Base-by-base conservation (phyloP, 2,329 filamentous ascomycete genomes). In the Parasarocladium wereldwijsianum region DNA sequence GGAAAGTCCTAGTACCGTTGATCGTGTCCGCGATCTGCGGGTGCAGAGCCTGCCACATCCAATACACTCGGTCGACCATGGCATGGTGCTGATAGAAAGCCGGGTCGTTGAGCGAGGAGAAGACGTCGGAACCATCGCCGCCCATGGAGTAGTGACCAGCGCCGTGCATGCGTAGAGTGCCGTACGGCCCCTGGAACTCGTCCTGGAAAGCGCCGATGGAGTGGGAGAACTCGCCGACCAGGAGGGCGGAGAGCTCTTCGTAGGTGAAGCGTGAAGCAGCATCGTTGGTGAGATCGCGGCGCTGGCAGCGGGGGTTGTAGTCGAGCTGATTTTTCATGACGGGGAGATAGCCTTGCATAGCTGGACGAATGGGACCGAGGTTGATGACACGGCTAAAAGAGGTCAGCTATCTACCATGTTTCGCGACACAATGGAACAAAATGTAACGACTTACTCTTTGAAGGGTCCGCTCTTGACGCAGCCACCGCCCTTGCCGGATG, bases 401-500 rank as follows among this genome's bases (percentile, higher is more conserved):
- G 17, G 26, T n/a, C 15, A 6, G 17, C 20, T 41, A 22, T 18
- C 39, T 42, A 2, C 51, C 47, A 36, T 52, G 53, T 12, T 25
- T 17, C 1, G 43, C 38, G 42, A 49, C 8, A 45, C 40, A 4
- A 38, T 49, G 38, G 22, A 43, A 12, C 13, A 8, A 12, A 5
- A 6, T 20, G 21, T 8, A 28, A 15, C 17, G 22, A 39, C 46
- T 24, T 35, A 58, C 54, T 67, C 51, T 39, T 51, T 57, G 47
- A 70, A 68, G 0, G 66, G 66, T 0, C 66, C 66, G 0, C 46
- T 50, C 23, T 47, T 41, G 5, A 70, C 45, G 38, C 65, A 70
- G 17, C 66, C 70, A 25, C 70, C 70, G 8, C 70, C 69, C 7
- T 55, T 54, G n/a, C 64, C 68, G 58, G 57, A 3, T 60, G 62